Evolutionary conservation across 768 basidiomycete genomes (phyloP), one percentile per base, ranked within the genome.

Genomic region (Paxillus ammoniavirescens): DNA sequence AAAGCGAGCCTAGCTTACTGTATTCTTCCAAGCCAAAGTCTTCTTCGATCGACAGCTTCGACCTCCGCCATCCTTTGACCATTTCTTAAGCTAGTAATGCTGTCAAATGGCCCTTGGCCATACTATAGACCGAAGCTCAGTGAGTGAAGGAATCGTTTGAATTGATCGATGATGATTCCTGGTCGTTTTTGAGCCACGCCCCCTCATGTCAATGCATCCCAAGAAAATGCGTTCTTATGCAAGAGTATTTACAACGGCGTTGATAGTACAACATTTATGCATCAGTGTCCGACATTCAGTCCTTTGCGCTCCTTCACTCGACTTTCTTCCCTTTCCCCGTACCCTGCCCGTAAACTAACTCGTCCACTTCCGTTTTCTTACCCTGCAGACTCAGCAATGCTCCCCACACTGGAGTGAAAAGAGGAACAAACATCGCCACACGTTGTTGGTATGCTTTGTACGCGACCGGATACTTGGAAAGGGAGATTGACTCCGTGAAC

Each of bases 401-500:
- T 13, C 74, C 82, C 65, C 71, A 81, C 31, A 80, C 69, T 1
- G 73, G 61, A 0, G 83, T 84, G 31, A 68, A 52, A 14, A 73
- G 47, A 2, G 84, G 83, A 8, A 74, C 58, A 64, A 96, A 95
- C 87, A 93, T 93, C 12, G 81, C 85, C 4, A 96, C 93, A 18
- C 93, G 82, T 52, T 75, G 65, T 62, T 84, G 84, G 67, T 95
- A 97, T 4, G 84, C 81, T 5, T 65, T 64, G 69, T 96, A 97
- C 3, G 74, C 79, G 14, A 70, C 70, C 2, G 86, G 82, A 64
- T 93, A 93, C 67, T 97, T 97, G 46, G 76, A 68, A 31, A 63
- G 59, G 5, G 91, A 85, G 62, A 98, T 93, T 36, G 77, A 77
- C 73, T 98, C 95, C 0, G 93, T 91, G 69, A 87, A 87, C 13